These are phyloP conservation scores for Kwoniella sp. DNA, from an alignment of 768 basidiomycete genomes.

Conservation along the genomic window DNA sequence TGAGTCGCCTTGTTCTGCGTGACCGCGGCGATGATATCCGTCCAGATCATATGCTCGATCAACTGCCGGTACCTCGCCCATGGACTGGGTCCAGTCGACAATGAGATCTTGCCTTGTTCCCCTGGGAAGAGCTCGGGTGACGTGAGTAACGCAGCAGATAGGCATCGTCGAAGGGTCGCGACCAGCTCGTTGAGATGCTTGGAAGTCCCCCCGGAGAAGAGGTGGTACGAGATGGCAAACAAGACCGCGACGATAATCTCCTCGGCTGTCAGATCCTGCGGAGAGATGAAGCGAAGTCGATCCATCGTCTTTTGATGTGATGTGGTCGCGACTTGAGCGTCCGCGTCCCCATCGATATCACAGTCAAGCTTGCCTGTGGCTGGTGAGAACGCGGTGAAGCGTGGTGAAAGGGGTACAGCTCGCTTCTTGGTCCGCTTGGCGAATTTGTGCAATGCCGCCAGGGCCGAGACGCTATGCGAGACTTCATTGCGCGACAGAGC, in stretches of 20 bases:
- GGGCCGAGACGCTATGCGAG: slow-evolving; percentile 5
- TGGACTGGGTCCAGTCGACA: background rate
- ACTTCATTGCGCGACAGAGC: slow-evolving; percentile 14
- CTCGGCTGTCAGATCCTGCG: slow-evolving; percentile 8
- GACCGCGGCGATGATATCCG: slow-evolving; percentile 22
- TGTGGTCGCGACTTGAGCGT: slow-evolving; percentile 8
- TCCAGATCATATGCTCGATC: slow-evolving; percentile 21
- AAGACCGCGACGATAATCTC: slow-evolving; percentile 18
- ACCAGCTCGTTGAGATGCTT: slow-evolving; percentile 12
- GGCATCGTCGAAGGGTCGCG: slow-evolving; percentile 5
- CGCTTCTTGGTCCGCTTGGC: slow-evolving; percentile 12
- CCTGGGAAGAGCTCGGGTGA: slow-evolving; percentile 11
- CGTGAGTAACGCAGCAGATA: slow-evolving; percentile 8
- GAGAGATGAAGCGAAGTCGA: slow-evolving; percentile 8
- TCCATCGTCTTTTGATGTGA: slow-evolving; percentile 16
- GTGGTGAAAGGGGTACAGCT: background rate
- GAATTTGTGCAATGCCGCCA: slow-evolving; percentile 22
- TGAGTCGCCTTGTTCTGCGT: slow-evolving; percentile 13
- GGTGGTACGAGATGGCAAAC: slow-evolving; percentile 15
- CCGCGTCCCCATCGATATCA: slow-evolving; percentile 2
- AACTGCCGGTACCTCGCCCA: slow-evolving; percentile 15
- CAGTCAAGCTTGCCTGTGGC: background rate
- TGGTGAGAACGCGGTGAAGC: too few species aligned
- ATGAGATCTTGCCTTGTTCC: background rate
- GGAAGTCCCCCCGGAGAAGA: slow-evolving; percentile 20